Percentiles rank a stretch among this genome's conserved stretches.
Conservation (phyloP, 306 rosid species). For the Mimosa pudica region DNA sequence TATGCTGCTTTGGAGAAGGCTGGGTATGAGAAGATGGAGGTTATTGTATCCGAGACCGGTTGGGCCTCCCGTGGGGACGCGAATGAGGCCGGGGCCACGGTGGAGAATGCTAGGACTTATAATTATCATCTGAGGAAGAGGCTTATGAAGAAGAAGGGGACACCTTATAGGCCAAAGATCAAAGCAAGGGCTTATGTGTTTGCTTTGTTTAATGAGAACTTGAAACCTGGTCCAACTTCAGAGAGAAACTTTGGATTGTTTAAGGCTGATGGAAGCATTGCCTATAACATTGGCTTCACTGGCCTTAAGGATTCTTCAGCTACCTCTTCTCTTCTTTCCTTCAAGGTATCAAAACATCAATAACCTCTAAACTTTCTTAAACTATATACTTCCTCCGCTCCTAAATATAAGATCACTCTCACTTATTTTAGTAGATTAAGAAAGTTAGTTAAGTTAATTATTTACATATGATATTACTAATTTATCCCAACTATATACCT, state of each 20-base stretch:
- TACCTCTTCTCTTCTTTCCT: constrained; percentile 61
- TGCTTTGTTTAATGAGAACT: constrained; percentile 90
- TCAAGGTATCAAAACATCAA: constrained; percentile 58
- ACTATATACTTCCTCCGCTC: too few relatives aligned
- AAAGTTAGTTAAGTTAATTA: too few relatives aligned
- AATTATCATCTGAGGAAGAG: constrained; percentile 62
- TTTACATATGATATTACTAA: too few relatives aligned
- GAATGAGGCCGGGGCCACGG: constrained; percentile 68
- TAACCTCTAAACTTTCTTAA: background rate
- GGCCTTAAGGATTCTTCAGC: constrained; percentile 78
- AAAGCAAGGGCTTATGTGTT: constrained; percentile 69
- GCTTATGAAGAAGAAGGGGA: constrained; percentile 76
- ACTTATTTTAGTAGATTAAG: too few relatives aligned
- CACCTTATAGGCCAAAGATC: constrained; percentile 81
- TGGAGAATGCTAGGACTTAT: constrained; percentile 65
- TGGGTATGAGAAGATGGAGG: constrained; percentile 73
- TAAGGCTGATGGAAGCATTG: constrained; percentile 86
- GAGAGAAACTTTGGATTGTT: constrained; percentile 95
- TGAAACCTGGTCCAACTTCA: constrained; percentile 86
- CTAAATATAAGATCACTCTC: too few relatives aligned
- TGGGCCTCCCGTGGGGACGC: constrained; percentile 89
- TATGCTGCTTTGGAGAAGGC: constrained; percentile 80
- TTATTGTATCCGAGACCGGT: constrained; percentile 87
- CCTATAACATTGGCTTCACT: constrained; percentile 82
- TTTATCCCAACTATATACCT: too few relatives aligned